Evolutionary conservation across 148 eudicot genomes (phyloP), one percentile per base, ranked within the genome.

Genomic region (Amaranthus cruentus): DNA sequence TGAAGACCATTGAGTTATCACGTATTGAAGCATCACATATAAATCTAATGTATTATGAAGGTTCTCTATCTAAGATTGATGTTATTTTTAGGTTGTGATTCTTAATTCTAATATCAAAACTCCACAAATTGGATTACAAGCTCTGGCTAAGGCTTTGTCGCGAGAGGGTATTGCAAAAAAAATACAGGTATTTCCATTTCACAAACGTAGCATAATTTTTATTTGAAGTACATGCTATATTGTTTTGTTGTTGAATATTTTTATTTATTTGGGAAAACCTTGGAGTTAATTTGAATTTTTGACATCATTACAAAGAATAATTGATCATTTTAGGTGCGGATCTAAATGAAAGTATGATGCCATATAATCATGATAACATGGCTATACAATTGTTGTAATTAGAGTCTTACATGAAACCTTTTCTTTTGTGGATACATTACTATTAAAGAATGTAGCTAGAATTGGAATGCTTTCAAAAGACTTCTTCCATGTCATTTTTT

Each of bases 121-220:
- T 78, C 97, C 98, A 9, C 96, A 91, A 78, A 58, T 83, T 51
- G 98, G 98, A 11, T 83, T 95, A 66, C 90, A 86, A 64, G 98
- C 98, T 81, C 96, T 95, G 60, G 83, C 98, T 49, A 95, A 84
- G 75, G 97, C 97, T 68, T 81, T 95, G 71, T 88, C 96, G 12
- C 96, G 90, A 74, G 88, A 85, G 82, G 89, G 91, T 69, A 78
- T 95, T 67, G 97, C 97, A 69, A 95, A 88, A 79, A 88, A 95
- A 80, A 95, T 95, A 54, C 98, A 95, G 97, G 98, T 95, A 47
- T 61, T 70, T 52, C 70, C 74, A 63, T 83, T 69, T 69, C 55
- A 69, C 18, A 71, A 60, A 60, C 52, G n/a, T 38, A 69, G 47
- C 47, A 68, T 47, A 54, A 59, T 8, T 63, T 44, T 63, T 61